Base-by-base conservation (phyloP, 257 asterid genomes). In the Solanum commersonii region DNA sequence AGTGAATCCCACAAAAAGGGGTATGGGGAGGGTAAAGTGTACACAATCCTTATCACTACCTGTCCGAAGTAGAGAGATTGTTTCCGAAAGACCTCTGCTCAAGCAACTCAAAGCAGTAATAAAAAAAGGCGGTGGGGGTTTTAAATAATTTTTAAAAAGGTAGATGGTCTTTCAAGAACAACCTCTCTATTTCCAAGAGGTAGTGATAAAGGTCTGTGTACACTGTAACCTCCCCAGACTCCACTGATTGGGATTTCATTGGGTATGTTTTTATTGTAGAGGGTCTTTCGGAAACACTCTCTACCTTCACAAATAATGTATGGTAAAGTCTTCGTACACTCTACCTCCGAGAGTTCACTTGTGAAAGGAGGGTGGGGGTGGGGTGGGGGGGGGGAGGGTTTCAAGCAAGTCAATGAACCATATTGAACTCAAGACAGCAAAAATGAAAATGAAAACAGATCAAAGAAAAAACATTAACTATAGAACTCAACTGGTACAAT, bases 401-500 rank as follows among this genome's bases (percentile, higher is more conserved):
- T 72, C 44, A 68, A 68, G 38, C 78, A 72, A 76, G 59, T 77
- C 34, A 23, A n/a, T 76, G 56, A 74, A 74, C 52, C 83, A 74
- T 22, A 74, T 4, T 25, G 12, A 72, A 9, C 81, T 5, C 49
- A 73, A 33, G 44, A 23, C 10, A 74, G 31, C 81, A 16, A 74
- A 18, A 29, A 14, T 18, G 65, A 31, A 70, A 6, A 70, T 25
- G 38, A 4, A 34, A 67, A 15, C 6, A n/a, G 63, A 42, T 78
- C n/a, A 78, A 42, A 42, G 63, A 42, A 78, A 78, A 42, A 78
- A 49, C 25, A 78, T 42, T 25, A 77, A 40, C n/a, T 77, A 40
- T 77, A 40, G 23, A 78, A 78, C 37, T 78, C 84, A 77, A 77
- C 59, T 38, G 16, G 8, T 42, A 78, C 35, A 40, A 78, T 25